A percentile compares a stretch with the other conserved stretches of the same genome.
Evolutionary conservation across 2,329 filamentous ascomycete genomes (phyloP).

Genomic region (Gnomoniopsis sp.): DNA sequence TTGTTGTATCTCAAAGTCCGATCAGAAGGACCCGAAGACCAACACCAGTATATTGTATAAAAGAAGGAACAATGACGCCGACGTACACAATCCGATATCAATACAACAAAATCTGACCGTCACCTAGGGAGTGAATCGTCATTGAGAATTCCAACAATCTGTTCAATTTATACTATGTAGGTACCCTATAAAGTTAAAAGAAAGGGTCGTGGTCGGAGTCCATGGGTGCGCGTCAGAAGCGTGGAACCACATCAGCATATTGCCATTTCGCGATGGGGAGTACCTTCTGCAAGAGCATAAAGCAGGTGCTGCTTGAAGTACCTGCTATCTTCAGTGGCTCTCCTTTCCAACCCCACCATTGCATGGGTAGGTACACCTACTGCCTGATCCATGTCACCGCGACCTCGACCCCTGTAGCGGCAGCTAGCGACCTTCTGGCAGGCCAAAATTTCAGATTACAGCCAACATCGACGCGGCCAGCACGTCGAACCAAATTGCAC

Average conservation of each 20-base stretch:
- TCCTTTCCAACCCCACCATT: background rate
- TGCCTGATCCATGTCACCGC: constrained; percentile 5
- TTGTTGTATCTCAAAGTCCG: too few relatives aligned
- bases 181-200: too few relatives aligned
- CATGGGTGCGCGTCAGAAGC: background rate
- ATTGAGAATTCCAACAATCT: background rate
- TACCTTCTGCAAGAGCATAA: background rate
- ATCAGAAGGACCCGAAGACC: background rate
- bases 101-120: too few relatives aligned
- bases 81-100: too few relatives aligned
- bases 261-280: background rate
- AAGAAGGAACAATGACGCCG: background rate
- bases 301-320: background rate
- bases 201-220: background rate
- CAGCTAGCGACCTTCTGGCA: background rate
- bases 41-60: background rate
- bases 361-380: background rate
- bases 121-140: background rate
- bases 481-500: background rate
- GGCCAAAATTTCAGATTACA: constrained; percentile 10
- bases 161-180: background rate
- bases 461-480: background rate
- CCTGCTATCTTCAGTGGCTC: background rate
- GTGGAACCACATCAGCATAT: background rate
- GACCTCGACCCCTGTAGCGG: background rate